Evolutionary conservation across 208 protist species (phyloP), one percentile per base, ranked within the genome.

Genomic region (Balamuthia mandrillaris): DNA sequence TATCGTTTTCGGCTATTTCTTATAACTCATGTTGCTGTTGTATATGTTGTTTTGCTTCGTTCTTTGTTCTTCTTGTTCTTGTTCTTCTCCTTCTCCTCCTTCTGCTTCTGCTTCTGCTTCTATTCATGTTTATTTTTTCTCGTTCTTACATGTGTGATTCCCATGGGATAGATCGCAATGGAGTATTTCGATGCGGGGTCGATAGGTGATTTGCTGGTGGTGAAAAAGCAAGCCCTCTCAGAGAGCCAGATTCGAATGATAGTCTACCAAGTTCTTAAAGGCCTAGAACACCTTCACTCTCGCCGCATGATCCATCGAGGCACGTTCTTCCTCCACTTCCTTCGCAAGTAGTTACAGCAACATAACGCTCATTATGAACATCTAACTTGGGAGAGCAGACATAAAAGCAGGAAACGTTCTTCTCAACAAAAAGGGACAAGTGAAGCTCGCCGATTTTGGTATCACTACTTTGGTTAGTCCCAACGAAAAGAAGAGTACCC

Each of bases 401-500:
- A 10, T 74, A 31, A 18, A 82, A 54, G 56, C 75, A 27, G 75
- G 75, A 27, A 82, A 82, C 56, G 51, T 82, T 12, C 31, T 82
- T 49, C 52, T 82, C 27, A 82, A 82, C 75, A 82, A 82, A 37
- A 68, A 68, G 54, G 75, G 75, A 1, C 51, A 66, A 44, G 75
- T 82, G 35, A 82, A 82, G 75, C 56, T 82, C 42, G 75, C 75
- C 51, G 75, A 82, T 49, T 82, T 82, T n/a, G 75, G 75, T 12
- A 82, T 82, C 35, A 68, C 39, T 31, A 54, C 54, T 18, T 61
- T 82, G 21, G 37, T 82, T 0, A 44, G 66, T 54, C 52, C 75
- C 39, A 54, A 82, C 39, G 75, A 63, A 47, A 82, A 35, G 75
- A 31, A 16, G 75, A 21, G 39, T 49, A 82, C 75, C 24, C 75